Base-by-base conservation (phyloP, 768 basidiomycete species). In the Russula emetica region DNA sequence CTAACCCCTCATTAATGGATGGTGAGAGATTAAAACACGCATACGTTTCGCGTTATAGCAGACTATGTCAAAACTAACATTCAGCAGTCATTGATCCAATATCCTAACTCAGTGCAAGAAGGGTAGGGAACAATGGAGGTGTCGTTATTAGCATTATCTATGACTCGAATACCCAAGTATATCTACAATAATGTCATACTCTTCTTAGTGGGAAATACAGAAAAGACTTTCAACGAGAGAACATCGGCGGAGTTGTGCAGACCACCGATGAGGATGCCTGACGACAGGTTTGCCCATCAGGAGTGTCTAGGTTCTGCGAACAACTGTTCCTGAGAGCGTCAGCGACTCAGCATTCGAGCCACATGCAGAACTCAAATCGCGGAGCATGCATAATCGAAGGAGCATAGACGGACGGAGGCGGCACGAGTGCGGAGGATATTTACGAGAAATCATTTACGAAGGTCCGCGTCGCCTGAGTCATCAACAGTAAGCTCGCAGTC, bases 371-470 rank as follows among this genome's bases (percentile, higher is more conserved):
- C 8, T 45, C n/a, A n/a, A 45, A 22, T 24, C 11, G n/a, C 22
- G 44, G n/a, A 44, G 20, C 11, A 8, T n/a, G 20, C 42, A n/a
- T 44, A 44, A n/a, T 11, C 44, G 8, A 22, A 11, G 22, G 9
- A 44, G 20, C 18, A 38, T 49, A 14, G 60, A 36, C 11, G 16
- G 38, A 18, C 16, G 36, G 36, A 66, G 56, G 11, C 6, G 26
- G 14, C 64, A 57, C 16, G 45, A 57, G 13, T 51, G 50, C 3
- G 58, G 60, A 20, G 67, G 62, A 38, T 60, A 4, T 26, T 50
- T 55, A 16, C 55, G 49, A 38, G 42, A 40, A 22, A 51, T 30
- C 14, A 34, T 18, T 36, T 28, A 26, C 61, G 55, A 49, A 66
- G 47, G 34, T 63, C 61, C 62, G 49, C 24, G 18, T 7, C 36